A percentile compares a stretch with the other conserved stretches of the same genome.
Evolutionary conservation across 2,329 filamentous ascomycete genomes (phyloP).

Genomic region (Penicillium sclerotigenum): DNA sequence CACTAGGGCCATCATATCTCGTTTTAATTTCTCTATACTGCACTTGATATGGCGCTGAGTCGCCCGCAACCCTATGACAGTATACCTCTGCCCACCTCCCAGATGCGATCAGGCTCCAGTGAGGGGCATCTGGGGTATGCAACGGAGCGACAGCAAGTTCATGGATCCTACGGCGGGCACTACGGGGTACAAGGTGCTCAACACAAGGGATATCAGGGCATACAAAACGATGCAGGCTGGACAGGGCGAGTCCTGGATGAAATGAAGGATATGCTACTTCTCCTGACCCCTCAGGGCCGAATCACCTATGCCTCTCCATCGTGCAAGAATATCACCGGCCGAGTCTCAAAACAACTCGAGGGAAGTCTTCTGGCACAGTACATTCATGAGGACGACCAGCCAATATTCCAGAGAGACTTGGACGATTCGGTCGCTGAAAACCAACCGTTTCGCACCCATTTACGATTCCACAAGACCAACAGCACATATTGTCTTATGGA

Average conservation of each 20-base stretch:
- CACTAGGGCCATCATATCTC: background rate
- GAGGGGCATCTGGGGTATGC: slow-evolving; percentile 10
- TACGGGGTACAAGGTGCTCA: slow-evolving; percentile 15
- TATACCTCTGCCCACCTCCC: slow-evolving; percentile 8
- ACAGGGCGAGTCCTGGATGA: slow-evolving; percentile 85
- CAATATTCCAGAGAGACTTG: slow-evolving; percentile 80
- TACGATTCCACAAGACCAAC: slow-evolving; percentile 74
- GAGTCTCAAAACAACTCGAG: slow-evolving; percentile 65
- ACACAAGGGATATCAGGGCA: slow-evolving; percentile 24
- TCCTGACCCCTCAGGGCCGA: slow-evolving; percentile 78
- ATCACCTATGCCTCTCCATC: slow-evolving; percentile 85
- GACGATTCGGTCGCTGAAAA: slow-evolving; percentile 82
- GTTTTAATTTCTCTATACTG: background rate
- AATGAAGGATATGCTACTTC: slow-evolving; percentile 81
- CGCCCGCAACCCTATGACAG: slow-evolving; percentile 11
- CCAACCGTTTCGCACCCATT: slow-evolving; percentile 78
- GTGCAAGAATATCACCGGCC: slow-evolving; percentile 70
- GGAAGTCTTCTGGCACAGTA: slow-evolving; percentile 76
- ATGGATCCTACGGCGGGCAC: slow-evolving; percentile 10
- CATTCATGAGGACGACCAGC: slow-evolving; percentile 80
- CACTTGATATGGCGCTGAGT: slow-evolving; percentile 15
- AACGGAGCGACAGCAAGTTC: slow-evolving; percentile 11
- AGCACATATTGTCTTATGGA: slow-evolving; percentile 77
- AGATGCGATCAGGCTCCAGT: slow-evolving; percentile 6
- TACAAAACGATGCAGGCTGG: slow-evolving; percentile 72